These are phyloP conservation scores for Trichoderma semiorbis DNA, from an alignment of 2,329 filamentous ascomycete genomes.

Conservation along the genomic window DNA sequence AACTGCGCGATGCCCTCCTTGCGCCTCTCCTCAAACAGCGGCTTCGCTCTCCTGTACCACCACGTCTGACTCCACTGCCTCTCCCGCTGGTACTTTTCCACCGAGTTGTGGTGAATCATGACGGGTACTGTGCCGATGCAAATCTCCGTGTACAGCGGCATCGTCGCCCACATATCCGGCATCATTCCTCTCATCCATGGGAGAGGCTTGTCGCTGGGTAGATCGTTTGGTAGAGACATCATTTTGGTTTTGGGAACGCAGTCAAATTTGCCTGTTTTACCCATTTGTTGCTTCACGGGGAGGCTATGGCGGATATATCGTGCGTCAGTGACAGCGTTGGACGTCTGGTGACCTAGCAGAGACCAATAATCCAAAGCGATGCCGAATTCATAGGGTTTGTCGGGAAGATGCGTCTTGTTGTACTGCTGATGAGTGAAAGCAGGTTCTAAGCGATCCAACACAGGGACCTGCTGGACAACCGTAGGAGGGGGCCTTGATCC, in stretches of 20 bases:
- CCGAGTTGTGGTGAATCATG: conserved; percentile 30
- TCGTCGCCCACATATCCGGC: conserved; percentile 24
- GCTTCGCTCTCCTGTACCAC: conserved; percentile 24
- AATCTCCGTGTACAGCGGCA: conserved; percentile 29
- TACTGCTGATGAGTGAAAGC: conserved; percentile 25
- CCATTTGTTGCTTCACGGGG: conserved; percentile 24
- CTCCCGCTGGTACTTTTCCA: conserved; percentile 23
- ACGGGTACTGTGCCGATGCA: conserved; percentile 29
- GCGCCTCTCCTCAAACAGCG: conserved; percentile 22
- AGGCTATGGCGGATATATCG: conserved; percentile 25
- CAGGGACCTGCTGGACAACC: conserved; percentile 17
- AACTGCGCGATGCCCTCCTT: conserved; percentile 20
- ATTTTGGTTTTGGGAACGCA: conserved; percentile 23
- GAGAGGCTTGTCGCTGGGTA: not conserved
- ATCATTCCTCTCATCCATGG: conserved; percentile 10
- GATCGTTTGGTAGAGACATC: not conserved
- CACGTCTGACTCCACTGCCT: conserved; percentile 27
- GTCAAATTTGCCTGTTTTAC: conserved; percentile 23
- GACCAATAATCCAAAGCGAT: conserved; percentile 31
- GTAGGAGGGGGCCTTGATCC: conserved; percentile 23
- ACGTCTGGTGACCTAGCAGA: conserved; percentile 26
- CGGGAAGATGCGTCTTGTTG: conserved; percentile 22
- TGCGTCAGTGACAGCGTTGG: conserved; percentile 25
- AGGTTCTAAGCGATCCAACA: conserved; percentile 26
- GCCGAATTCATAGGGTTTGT: conserved; percentile 26